Evolutionary conservation across 768 basidiomycete genomes (phyloP), one percentile per base, ranked within the genome.

Genomic region (Cystoderma amianthinum): DNA sequence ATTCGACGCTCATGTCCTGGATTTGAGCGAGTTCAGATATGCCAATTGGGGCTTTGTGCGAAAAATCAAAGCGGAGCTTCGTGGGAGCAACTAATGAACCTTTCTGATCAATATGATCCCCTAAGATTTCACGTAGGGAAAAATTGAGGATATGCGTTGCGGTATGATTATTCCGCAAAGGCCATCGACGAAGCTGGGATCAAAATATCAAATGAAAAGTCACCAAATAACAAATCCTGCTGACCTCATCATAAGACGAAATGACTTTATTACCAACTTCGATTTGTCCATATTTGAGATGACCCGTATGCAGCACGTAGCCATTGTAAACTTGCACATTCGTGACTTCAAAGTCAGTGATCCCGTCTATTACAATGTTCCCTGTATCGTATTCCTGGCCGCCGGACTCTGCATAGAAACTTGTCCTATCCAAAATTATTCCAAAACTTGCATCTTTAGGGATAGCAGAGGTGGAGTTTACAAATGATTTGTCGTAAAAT

Each of bases 81-180:
- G 82, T 80, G 0, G 93, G 91, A 1, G 96, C 93, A 47, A 99
- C 96, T 35, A 99, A 79, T 3, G 96, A 98, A 22, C 96, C 96
- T 58, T 89, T 96, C 60, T 99, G 96, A 61, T 98, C 96, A 45
- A 98, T 85, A 55, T 98, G 96, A 58, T 97, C 93, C 18, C 96
- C 96, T 9, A 98, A 80, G 9, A 91, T 78, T 56, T 98, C 96
- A 24, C 96, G 86, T 2, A 99, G 77, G 40, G 71, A 78, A 55
- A 74, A 99, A 69, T 99, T 99, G 52, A 99, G 85, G 52, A 99
- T 96, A 59, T 99, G 96, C 0, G 96, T 99, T 16, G 85, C 96
- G 19, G 96, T 98, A 66, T 99, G 96, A 56, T 99, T 99, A 64
- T 92, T 98, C 40, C 94, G 82, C 38, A 99, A 67, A 0, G 95